Conservation (phyloP, 352 stramenopile species). For the Pythium folliculosum region DNA sequence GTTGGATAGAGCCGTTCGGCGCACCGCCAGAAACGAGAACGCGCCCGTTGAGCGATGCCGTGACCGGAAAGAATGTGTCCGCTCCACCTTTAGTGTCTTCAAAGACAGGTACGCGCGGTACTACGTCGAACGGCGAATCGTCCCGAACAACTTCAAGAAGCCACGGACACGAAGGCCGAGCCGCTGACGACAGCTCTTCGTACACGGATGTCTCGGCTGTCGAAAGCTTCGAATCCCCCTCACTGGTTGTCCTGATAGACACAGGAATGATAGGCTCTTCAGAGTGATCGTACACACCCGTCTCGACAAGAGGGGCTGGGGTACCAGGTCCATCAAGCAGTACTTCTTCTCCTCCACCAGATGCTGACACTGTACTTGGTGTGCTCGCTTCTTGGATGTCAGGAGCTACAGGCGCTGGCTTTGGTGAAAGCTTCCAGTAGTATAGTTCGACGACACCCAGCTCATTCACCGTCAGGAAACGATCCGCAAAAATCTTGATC, state of each 20-base stretch:
- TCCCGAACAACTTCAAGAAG: constrained; percentile 68
- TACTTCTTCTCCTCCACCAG: neutral
- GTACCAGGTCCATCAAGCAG: constrained; percentile 12
- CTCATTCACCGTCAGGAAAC: constrained; percentile 80
- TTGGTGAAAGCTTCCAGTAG: constrained; percentile 79
- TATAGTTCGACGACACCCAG: constrained; percentile 85
- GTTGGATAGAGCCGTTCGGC: constrained; percentile 69
- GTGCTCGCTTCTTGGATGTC: neutral
- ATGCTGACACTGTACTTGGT: neutral
- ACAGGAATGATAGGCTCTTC: constrained; percentile 1
- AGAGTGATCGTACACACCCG: neutral
- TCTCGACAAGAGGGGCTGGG: constrained; percentile 4
- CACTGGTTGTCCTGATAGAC: constrained; percentile 7
- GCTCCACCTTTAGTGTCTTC: constrained; percentile 33
- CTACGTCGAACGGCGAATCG: constrained; percentile 77
- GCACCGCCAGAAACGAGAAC: constrained; percentile 74
- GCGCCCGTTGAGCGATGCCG: constrained; percentile 70
- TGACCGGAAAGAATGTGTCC: constrained; percentile 49
- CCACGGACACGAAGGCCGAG: constrained; percentile 51
- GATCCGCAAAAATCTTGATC: constrained; percentile 77
- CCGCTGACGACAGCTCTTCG: neutral
- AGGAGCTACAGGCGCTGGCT: constrained; percentile 29
- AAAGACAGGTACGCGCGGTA: constrained; percentile 79
- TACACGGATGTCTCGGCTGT: neutral
- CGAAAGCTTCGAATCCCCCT: neutral